Evolutionary conservation across 176 grass and related monocot species (phyloP).

Genomic region (Bolboschoenus planiculmis): DNA sequence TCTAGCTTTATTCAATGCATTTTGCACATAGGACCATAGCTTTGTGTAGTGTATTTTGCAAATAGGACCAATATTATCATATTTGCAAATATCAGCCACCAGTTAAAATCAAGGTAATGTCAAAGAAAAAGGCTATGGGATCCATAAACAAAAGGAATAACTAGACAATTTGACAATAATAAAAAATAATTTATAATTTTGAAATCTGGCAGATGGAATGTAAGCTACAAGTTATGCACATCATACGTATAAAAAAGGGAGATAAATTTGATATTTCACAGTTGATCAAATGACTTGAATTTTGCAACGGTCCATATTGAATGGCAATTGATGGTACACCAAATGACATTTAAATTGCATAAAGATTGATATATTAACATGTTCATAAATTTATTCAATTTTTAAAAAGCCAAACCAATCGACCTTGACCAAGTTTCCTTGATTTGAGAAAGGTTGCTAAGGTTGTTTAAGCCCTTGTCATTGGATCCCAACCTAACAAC

Average conservation of each 20-base stretch:
- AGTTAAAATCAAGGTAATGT: not conserved
- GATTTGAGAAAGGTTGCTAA: not conserved
- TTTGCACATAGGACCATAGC: not conserved
- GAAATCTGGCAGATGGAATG: not conserved
- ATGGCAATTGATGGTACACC: not conserved
- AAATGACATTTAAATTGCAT: not conserved
- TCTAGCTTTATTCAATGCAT: not conserved
- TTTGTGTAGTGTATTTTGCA: not conserved
- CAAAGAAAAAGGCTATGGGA: not conserved
- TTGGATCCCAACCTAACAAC: not conserved
- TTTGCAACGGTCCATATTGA: not conserved
- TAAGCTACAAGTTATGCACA: not conserved
- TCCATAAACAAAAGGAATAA: not conserved
- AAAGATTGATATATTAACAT: not conserved
- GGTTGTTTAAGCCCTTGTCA: not conserved
- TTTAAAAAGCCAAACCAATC: no score
- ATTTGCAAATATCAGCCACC: not conserved
- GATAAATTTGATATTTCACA: not conserved
- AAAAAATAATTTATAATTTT: not conserved
- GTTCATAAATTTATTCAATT: not conserved
- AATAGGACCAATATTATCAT: not conserved
- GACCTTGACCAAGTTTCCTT: no score
- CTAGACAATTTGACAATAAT: not conserved
- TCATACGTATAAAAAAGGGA: not conserved
- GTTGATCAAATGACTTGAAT: not conserved